Percentiles rank a stretch among this genome's conserved stretches.
phyloP scores from a whole-genome alignment of 345 rosid genomes.

The Citrus trifoliata region DNA sequence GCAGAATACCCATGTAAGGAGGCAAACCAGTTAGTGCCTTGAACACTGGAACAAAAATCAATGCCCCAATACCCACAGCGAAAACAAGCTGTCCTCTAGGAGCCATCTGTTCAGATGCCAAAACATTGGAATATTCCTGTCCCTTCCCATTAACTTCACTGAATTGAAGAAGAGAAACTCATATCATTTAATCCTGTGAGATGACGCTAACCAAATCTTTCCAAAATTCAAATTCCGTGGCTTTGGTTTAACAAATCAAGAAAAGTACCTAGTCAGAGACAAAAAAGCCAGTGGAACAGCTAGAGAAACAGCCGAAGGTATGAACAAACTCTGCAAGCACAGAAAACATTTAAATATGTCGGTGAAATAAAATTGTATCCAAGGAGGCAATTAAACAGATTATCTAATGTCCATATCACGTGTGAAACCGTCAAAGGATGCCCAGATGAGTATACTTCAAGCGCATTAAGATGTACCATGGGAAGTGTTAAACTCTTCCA shows the following conservation, averaged over 20 bases:
- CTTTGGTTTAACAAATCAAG: constrained; percentile 19
- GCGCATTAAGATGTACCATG: neutral
- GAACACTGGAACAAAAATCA: constrained; percentile 87
- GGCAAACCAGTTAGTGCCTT: constrained; percentile 93
- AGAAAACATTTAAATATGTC: neutral
- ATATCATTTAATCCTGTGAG: constrained; percentile 25
- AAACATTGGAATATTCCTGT: constrained; percentile 49
- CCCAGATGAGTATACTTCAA: neutral
- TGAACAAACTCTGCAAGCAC: constrained; percentile 52
- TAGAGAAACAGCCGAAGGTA: constrained; percentile 81
- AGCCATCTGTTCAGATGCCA: constrained; percentile 91
- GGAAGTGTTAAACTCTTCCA: neutral
- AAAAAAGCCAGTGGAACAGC: constrained; percentile 81
- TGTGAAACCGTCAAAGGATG: neutral
- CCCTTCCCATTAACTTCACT: constrained; percentile 90
- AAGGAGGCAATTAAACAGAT: neutral
- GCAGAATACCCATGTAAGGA: constrained; percentile 92
- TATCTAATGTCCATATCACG: neutral
- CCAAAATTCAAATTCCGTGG: neutral
- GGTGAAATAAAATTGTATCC: neutral
- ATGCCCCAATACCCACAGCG: constrained; percentile 80
- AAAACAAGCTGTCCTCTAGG: constrained; percentile 90
- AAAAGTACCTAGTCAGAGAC: constrained; percentile 79
- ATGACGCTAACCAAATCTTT: constrained; percentile 6
- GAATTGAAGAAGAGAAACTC: constrained; percentile 25